Evolutionary conservation across 805 yeast genomes (phyloP).

Genomic region (Barnettozyma pratensis): DNA sequence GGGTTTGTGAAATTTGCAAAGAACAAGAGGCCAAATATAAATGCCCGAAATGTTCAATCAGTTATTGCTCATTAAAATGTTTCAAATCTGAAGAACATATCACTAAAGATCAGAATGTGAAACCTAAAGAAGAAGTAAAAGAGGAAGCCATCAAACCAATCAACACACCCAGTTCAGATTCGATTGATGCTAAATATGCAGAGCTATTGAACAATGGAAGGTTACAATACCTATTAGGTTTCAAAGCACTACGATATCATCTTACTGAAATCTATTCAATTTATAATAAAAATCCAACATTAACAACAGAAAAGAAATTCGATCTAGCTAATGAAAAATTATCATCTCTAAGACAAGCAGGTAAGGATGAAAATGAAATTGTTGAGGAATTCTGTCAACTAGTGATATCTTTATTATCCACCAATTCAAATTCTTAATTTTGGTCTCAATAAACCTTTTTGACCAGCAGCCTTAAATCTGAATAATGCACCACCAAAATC

Average conservation of each 20-base stretch:
- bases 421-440: slow-evolving; percentile 11
- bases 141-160: background rate
- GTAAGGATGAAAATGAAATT: slow-evolving; percentile 58
- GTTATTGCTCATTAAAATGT: slow-evolving; percentile 55
- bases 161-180: no score
- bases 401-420: slow-evolving; percentile 13
- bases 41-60: slow-evolving; percentile 46
- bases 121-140: background rate
- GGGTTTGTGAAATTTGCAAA: slow-evolving; percentile 16
- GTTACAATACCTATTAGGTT: slow-evolving; percentile 41
- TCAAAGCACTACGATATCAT: slow-evolving; percentile 54
- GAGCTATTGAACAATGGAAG: slow-evolving; percentile 35
- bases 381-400: slow-evolving; percentile 62
- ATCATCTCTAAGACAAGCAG: slow-evolving; percentile 55
- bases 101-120: slow-evolving; percentile 18
- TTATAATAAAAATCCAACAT: slow-evolving; percentile 40
- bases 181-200: slow-evolving; percentile 22
- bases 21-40: slow-evolving; percentile 41
- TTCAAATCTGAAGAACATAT: slow-evolving; percentile 41
- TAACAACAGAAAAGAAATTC: slow-evolving; percentile 50
- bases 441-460: slow-evolving; percentile 29
- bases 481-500: slow-evolving; percentile 62
- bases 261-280: slow-evolving; percentile 44
- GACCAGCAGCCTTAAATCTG: slow-evolving; percentile 35
- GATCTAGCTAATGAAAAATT: slow-evolving; percentile 60